A percentile compares a stretch with the other conserved stretches of the same genome.
These are phyloP conservation scores for Pleurotus giganteus DNA, from an alignment of 768 basidiomycete species.

Conservation along the genomic window DNA sequence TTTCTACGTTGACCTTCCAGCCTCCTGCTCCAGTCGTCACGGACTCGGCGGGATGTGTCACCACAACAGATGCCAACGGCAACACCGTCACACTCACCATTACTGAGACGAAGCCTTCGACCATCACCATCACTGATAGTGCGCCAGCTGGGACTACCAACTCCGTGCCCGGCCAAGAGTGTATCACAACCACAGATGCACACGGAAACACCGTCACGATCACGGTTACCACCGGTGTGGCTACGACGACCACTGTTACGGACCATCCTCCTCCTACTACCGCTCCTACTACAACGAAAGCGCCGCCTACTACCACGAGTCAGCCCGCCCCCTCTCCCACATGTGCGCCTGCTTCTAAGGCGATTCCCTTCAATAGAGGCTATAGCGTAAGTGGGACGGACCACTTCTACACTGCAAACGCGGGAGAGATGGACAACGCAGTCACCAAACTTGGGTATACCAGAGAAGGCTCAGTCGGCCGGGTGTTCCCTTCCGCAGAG, in stretches of 20 bases:
- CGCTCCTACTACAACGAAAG: background rate
- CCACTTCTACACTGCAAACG: slow-evolving; percentile 5
- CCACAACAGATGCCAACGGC: background rate
- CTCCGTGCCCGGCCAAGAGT: background rate
- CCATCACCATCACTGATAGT: background rate
- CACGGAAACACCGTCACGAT: background rate
- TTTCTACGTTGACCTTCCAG: background rate
- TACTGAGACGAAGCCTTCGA: background rate
- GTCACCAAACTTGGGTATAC: background rate
- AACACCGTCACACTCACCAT: background rate
- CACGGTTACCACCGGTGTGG: background rate
- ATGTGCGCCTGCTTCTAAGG: background rate
- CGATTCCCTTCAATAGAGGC: slow-evolving; percentile 8
- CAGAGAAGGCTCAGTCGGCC: background rate
- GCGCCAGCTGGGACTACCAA: background rate
- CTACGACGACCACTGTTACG: background rate
- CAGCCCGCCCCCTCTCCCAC: background rate
- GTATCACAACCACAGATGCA: background rate
- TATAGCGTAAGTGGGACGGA: slow-evolving; percentile 13
- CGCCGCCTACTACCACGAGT: background rate
- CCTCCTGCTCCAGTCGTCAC: background rate
- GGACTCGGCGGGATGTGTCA: background rate
- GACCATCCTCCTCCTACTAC: background rate
- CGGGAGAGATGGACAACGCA: background rate
- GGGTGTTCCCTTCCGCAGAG: slow-evolving; percentile 8